Evolutionary conservation across 2,329 filamentous ascomycete genomes (phyloP), one percentile per base, ranked within the genome.

Genomic region (Pyrenophora graminea): DNA sequence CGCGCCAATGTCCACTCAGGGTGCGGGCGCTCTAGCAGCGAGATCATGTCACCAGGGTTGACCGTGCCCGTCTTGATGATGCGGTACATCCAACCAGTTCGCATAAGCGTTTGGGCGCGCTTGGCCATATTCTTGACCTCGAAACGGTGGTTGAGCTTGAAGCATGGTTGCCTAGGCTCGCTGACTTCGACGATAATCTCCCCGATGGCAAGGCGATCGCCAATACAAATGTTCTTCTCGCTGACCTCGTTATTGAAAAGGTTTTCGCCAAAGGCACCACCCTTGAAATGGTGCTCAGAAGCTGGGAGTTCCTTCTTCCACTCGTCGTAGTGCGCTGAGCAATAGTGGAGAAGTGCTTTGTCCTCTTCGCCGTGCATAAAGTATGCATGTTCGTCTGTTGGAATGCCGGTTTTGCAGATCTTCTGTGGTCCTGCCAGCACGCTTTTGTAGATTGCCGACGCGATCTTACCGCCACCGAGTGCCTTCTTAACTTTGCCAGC

Each of bases 141-240:
- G 67, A 88, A 88, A 1, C 85, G 82, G 60, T 87, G 85, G 64
- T 88, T 88, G 7, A 88, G 77, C 64, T 88, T 88, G 73, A 82
- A 88, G 72, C 85, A 88, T 8, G 85, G 85, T 58, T 84, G 80
- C 13, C 85, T 78, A 0, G 85, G 85, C 19, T 86, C 72, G 55
- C 79, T 82, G 19, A 87, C 81, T 59, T 87, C 81, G 0, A 87
- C 75, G 2, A 83, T 51, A 0, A 83, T 75, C 2, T 39, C 70
- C 0, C 80, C 69, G 6, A 87, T 77, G 0, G 77, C 73, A 15
- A 85, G 73, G 12, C 83, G 72, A 58, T 88, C 85, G 18, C 85
- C 85, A 44, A 88, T 85, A 67, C 85, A 87, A 1, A 87, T 73
- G 56, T 85, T 87, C 31, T 79, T 76, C 71, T 88, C 85, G 59